These are phyloP conservation scores for Chaetomium strumarium DNA, from an alignment of 2,329 filamentous ascomycete species.

Conservation along the genomic window DNA sequence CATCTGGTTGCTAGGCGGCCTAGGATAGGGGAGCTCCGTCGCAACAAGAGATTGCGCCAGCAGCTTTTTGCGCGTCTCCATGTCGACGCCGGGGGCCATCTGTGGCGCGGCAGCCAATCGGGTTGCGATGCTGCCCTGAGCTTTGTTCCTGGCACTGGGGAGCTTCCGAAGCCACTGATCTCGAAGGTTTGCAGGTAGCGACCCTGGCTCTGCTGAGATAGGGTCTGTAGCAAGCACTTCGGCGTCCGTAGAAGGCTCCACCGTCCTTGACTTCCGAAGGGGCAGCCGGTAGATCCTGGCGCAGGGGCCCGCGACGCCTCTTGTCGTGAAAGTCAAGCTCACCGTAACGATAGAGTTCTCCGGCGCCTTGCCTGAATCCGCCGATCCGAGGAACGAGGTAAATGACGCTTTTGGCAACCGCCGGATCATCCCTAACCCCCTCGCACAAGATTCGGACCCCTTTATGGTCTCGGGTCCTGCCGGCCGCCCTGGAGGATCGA, in stretches of 20 bases:
- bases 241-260: slow-evolving; percentile 30
- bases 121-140: slow-evolving; percentile 18
- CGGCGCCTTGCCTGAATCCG: slow-evolving; percentile 28
- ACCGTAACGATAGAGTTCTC: slow-evolving; percentile 50
- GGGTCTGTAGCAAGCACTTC: slow-evolving; percentile 44
- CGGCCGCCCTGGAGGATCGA: slow-evolving; percentile 19
- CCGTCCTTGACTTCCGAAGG: slow-evolving; percentile 23
- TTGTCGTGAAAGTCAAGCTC: slow-evolving; percentile 58
- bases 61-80: slow-evolving; percentile 24
- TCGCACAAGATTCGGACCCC: not conserved
- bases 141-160: slow-evolving; percentile 22
- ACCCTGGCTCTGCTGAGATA: slow-evolving; percentile 11
- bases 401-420: slow-evolving; percentile 37
- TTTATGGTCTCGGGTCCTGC: slow-evolving; percentile 3
- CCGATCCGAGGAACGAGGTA: slow-evolving; percentile 27
- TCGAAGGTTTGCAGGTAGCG: slow-evolving; percentile 48
- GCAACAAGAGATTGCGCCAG: slow-evolving; percentile 43
- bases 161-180: slow-evolving; percentile 58
- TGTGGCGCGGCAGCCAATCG: slow-evolving; percentile 23
- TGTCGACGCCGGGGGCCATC: slow-evolving; percentile 23
- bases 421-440: slow-evolving; percentile 26
- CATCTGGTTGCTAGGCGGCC: slow-evolving; percentile 31
- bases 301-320: slow-evolving; percentile 64
- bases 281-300: slow-evolving; percentile 86
- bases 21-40: slow-evolving; percentile 33